phyloP scores from a whole-genome alignment of 306 rosid genomes.

The Trifolium dubium region DNA sequence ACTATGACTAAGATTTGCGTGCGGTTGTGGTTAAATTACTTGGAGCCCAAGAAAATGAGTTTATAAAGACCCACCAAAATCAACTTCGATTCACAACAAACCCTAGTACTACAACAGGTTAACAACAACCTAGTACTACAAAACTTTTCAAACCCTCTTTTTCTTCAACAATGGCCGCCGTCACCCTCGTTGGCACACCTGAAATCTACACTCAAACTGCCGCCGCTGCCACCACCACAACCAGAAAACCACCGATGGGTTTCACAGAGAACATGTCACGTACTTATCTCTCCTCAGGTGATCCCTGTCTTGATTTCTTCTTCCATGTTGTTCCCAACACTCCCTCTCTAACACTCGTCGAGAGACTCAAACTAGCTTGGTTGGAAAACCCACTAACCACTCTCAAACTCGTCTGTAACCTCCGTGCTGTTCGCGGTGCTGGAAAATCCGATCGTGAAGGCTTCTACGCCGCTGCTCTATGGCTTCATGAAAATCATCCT shows the following conservation, averaged over 20 bases:
- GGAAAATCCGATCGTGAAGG: conserved; percentile 62
- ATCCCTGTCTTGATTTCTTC: conserved; percentile 71
- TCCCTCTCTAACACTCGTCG: conserved; percentile 30
- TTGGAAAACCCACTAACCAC: conserved; percentile 52
- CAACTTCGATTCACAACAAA: not conserved
- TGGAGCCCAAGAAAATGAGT: not conserved
- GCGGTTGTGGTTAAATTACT: not conserved
- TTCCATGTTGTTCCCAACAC: conserved; percentile 67
- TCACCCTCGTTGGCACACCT: not conserved
- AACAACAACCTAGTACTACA: no score
- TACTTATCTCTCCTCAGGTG: conserved; percentile 58
- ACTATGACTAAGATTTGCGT: not conserved
- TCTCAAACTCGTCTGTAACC: conserved; percentile 70
- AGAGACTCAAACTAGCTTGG: conserved; percentile 54
- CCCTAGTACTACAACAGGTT: no score
- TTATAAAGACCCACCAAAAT: not conserved
- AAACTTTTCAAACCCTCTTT: not conserved
- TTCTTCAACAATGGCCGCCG: not conserved
- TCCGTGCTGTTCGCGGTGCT: conserved; percentile 71
- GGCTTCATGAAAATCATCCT: conserved; percentile 66
- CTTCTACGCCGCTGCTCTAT: conserved; percentile 60
- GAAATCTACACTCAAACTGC: not conserved
- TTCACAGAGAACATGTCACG: conserved; percentile 53
- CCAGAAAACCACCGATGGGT: conserved; percentile 5
- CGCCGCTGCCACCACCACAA: not conserved